These are phyloP conservation scores for Termitomyces heimii DNA, from an alignment of 768 basidiomycete genomes.

Conservation along the genomic window DNA sequence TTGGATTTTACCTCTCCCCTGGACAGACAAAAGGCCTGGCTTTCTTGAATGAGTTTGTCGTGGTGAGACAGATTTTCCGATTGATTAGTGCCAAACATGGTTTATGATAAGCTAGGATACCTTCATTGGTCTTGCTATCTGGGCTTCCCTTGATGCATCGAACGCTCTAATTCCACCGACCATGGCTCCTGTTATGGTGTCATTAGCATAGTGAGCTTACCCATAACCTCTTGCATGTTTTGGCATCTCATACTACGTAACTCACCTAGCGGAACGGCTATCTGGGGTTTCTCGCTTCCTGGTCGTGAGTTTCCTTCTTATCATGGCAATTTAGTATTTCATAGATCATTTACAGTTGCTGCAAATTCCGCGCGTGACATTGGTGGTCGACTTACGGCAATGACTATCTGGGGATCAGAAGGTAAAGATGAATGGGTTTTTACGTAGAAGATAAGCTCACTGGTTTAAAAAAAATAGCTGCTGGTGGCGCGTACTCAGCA, in stretches of 20 bases:
- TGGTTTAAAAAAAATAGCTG: conserved; percentile 24
- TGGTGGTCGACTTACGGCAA: conserved; percentile 53
- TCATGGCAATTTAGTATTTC: background rate
- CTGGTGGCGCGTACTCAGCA: conserved; percentile 52
- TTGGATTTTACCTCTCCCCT: conserved; percentile 42
- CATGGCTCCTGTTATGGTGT: conserved; percentile 45
- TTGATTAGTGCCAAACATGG: background rate
- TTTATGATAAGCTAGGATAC: conserved; percentile 27
- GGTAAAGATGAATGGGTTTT: conserved; percentile 22
- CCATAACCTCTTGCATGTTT: background rate
- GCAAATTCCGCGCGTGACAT: conserved; percentile 67
- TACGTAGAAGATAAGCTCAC: background rate
- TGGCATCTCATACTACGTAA: background rate
- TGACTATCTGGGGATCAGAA: conserved; percentile 54
- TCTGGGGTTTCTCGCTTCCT: conserved; percentile 56
- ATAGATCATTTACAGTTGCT: conserved; percentile 32
- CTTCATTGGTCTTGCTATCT: conserved; percentile 45
- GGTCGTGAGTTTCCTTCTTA: conserved; percentile 30
- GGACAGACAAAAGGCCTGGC: conserved; percentile 37
- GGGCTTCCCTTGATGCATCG: conserved; percentile 50
- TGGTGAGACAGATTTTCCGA: conserved; percentile 26
- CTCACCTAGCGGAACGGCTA: conserved; percentile 38
- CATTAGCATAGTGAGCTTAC: conserved; percentile 49
- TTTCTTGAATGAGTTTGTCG: conserved; percentile 53
- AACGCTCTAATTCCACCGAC: conserved; percentile 53